phyloP scores from a whole-genome alignment of 1,284 basidiomycete species.

The Phaffia rhodozyma region DNA sequence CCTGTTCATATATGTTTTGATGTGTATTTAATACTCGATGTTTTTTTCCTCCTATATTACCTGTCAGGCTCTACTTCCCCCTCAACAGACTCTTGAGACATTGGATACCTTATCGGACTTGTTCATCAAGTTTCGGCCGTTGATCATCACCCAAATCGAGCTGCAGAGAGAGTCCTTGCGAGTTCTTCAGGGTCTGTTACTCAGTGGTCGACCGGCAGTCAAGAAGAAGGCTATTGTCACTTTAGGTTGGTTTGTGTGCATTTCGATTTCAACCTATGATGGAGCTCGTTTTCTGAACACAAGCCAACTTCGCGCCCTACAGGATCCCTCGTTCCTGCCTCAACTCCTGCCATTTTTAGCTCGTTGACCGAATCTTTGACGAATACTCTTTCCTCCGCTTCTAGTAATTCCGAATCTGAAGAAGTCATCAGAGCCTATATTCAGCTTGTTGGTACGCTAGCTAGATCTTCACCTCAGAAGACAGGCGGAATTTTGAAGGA shows the following conservation, averaged over 20 bases:
- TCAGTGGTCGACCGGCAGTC: slow-evolving; percentile 64
- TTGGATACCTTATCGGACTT: slow-evolving; percentile 84
- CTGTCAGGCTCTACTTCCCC: slow-evolving; percentile 44
- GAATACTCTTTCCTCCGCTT: slow-evolving; percentile 6
- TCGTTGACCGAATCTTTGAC: slow-evolving; percentile 17
- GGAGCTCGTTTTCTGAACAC: slow-evolving; percentile 24
- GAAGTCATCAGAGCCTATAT: slow-evolving; percentile 20
- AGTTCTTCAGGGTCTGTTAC: slow-evolving; percentile 62
- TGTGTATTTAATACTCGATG: neutral
- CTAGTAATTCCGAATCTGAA: neutral
- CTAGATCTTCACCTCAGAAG: slow-evolving; percentile 14
- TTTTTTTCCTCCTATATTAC: slow-evolving; percentile 15
- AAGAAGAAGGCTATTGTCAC: slow-evolving; percentile 82
- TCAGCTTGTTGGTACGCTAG: slow-evolving; percentile 20
- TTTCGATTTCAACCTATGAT: slow-evolving; percentile 24
- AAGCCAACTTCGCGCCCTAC: slow-evolving; percentile 22
- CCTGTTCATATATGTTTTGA: slow-evolving; percentile 4
- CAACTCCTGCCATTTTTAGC: slow-evolving; percentile 14
- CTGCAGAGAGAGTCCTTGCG: slow-evolving; percentile 48
- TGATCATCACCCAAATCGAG: slow-evolving; percentile 45
- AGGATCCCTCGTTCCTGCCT: slow-evolving; percentile 11
- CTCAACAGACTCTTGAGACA: slow-evolving; percentile 77
- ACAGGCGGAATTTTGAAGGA: slow-evolving; percentile 17
- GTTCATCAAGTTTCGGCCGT: slow-evolving; percentile 68
- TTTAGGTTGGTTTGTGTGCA: slow-evolving; percentile 36